Evolutionary conservation across 2,329 filamentous ascomycete genomes (phyloP).

Genomic region (Phyllosticta paracitricarpa): DNA sequence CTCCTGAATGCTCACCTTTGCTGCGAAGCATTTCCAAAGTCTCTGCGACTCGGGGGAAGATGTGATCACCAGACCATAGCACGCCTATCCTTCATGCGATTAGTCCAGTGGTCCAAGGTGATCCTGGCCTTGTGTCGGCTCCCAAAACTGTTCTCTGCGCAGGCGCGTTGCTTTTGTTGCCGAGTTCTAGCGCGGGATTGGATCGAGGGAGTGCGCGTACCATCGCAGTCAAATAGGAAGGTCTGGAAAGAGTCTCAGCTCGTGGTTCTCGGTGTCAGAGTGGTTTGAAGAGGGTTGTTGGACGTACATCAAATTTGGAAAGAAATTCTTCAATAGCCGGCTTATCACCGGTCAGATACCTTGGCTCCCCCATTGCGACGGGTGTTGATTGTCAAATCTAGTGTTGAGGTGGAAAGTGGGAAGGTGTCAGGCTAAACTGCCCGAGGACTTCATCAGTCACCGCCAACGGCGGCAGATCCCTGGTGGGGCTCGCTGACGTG

Average conservation of each 20-base stretch:
- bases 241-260: conserved; percentile 43
- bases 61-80: conserved; percentile 87
- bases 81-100: conserved; percentile 56
- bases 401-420: not conserved
- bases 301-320: conserved; percentile 79
- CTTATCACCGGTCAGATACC: conserved; percentile 69
- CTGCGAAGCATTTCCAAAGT: conserved; percentile 73
- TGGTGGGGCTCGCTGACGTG: not conserved
- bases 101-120: not conserved
- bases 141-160: not conserved
- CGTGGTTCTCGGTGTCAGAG: conserved; percentile 15
- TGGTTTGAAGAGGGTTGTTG: conserved; percentile 7
- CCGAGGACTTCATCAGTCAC: conserved; percentile 11
- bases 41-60: conserved; percentile 77
- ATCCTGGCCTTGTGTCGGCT: not conserved
- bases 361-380: conserved; percentile 25
- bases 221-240: conserved; percentile 96
- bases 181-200: not conserved
- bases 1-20: conserved; percentile 48
- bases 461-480: not conserved
- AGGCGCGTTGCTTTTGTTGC: not conserved
- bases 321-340: conserved; percentile 73
- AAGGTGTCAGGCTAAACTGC: conserved; percentile 12
- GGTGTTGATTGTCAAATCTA: not conserved
- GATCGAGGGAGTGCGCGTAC: conserved; percentile 39